Base-by-base conservation (phyloP, 805 yeast species). In the Metschnikowia shivogae region DNA sequence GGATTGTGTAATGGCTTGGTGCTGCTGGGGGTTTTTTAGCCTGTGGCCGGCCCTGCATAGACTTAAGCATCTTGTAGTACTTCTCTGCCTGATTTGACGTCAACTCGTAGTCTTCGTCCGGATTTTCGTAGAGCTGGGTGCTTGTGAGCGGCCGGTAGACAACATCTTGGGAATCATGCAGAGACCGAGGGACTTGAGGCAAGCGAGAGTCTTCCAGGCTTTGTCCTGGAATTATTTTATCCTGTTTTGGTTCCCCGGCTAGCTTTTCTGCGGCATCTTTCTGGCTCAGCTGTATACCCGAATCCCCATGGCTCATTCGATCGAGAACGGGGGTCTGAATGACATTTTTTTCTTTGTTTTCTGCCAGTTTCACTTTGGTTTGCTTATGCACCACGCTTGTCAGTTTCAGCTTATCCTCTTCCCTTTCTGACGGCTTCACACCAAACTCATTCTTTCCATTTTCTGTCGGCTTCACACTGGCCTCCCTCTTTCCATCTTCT, bases 31-130 rank as follows among this genome's bases (percentile, higher is more conserved):
- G 27, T 6, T 50, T 56, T 13, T 54, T 49, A 20, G 50, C 46
- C 30, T 45, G 44, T 19, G 48, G 54, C 33, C 53, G 34, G 2
- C 36, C 37, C 34, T 54, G 58, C 36, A 65, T 60, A n/a, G 61
- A 55, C 40, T 60, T 59, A 36, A 71, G 61, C 14, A 64, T 47
- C 39, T 64, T 61, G 39, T 65, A 70, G 51, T 71, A 71, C 14
- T 57, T 56, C 45, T 65, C 64, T 2, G 70, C 73, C 48, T 71
- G 74, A 13, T 58, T 43, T 5, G 65, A 53, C 1, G 73, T 67
- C 62, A 71, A 54, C 19, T 67, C 63, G 52, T 71, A 71, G 49
- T 71, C 75, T 31, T 62, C 66, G 13, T 69, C 74, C 3, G 74
- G 74, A 46, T 70, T 71, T 19, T 70, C 72, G 44, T 69, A 71